Percentiles rank a stretch among this genome's conserved stretches.
Evolutionary conservation across 331 rosid genomes (phyloP).

Genomic region (Telfairia occidentalis): DNA sequence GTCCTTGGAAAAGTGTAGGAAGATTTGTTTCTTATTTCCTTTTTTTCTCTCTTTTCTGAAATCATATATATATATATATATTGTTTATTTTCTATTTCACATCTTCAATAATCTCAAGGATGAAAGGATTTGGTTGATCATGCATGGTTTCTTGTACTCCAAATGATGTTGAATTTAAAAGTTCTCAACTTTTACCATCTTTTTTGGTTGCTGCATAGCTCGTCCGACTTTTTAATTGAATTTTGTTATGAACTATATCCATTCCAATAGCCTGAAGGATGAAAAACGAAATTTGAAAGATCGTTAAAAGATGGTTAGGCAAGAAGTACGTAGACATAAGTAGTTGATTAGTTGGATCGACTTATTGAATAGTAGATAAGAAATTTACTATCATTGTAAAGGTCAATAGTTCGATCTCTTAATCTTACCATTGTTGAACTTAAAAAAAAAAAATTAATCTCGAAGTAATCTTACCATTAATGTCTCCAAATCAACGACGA

Average conservation of each 20-base stretch:
- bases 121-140: conserved; percentile 1
- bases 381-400: no score
- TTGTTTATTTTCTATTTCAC: conserved; percentile 2
- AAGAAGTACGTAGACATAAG: no score
- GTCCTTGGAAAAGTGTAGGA: not conserved
- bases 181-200: not conserved
- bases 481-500: no score
- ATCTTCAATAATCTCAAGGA: not conserved
- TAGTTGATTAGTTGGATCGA: no score
- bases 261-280: no score
- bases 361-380: no score
- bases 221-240: not conserved
- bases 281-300: not conserved
- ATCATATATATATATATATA: not conserved
- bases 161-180: not conserved
- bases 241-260: not conserved
- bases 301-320: no score
- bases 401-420: no score
- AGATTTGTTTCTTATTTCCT: not conserved
- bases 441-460: no score
- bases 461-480: no score
- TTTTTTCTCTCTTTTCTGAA: not conserved
- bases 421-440: no score
- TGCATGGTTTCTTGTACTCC: not conserved
- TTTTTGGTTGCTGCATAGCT: not conserved